Conservation (phyloP, 2,329 filamentous ascomycete species). For the Dactylella cylindrospora region DNA sequence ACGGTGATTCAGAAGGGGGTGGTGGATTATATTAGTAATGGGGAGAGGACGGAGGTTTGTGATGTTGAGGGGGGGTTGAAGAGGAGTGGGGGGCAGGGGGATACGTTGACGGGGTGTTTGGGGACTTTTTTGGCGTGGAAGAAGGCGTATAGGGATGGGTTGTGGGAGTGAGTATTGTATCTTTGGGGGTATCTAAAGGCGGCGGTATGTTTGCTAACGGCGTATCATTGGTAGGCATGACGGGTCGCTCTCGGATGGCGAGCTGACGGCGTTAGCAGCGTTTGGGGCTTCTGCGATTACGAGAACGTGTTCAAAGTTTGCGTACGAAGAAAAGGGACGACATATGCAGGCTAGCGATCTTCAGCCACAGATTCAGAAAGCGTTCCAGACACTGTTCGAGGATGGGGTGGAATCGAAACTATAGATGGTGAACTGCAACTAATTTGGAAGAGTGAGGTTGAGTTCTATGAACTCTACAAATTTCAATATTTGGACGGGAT, state of each 20-base stretch:
- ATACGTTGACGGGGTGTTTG: slow-evolving; percentile 86
- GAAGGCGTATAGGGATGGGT: slow-evolving; percentile 75
- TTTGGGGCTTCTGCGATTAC: slow-evolving; percentile 87
- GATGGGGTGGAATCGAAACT: slow-evolving; percentile 60
- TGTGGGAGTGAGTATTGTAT: slow-evolving; percentile 64
- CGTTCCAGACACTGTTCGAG: slow-evolving; percentile 78
- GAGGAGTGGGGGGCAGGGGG: slow-evolving; percentile 89
- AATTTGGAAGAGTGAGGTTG: slow-evolving; percentile 49
- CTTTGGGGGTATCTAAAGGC: slow-evolving; percentile 18
- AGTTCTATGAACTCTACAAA: slow-evolving; percentile 1
- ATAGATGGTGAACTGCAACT: slow-evolving; percentile 46
- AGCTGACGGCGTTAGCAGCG: slow-evolving; percentile 72
- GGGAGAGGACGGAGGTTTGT: slow-evolving; percentile 70
- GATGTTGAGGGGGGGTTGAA: slow-evolving; percentile 82
- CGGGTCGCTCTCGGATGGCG: slow-evolving; percentile 61
- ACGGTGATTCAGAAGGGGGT: slow-evolving; percentile 87
- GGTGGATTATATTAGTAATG: slow-evolving; percentile 80
- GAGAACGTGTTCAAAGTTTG: slow-evolving; percentile 82
- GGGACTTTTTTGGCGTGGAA: slow-evolving; percentile 88
- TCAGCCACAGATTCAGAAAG: slow-evolving; percentile 81
- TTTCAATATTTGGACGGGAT: neutral
- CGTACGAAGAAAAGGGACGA: slow-evolving; percentile 81
- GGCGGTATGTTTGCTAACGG: slow-evolving; percentile 49
- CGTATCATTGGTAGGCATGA: slow-evolving; percentile 50
- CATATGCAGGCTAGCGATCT: slow-evolving; percentile 90